Conservation (phyloP, 352 stramenopile species). For the Sclerospora graminicola region DNA sequence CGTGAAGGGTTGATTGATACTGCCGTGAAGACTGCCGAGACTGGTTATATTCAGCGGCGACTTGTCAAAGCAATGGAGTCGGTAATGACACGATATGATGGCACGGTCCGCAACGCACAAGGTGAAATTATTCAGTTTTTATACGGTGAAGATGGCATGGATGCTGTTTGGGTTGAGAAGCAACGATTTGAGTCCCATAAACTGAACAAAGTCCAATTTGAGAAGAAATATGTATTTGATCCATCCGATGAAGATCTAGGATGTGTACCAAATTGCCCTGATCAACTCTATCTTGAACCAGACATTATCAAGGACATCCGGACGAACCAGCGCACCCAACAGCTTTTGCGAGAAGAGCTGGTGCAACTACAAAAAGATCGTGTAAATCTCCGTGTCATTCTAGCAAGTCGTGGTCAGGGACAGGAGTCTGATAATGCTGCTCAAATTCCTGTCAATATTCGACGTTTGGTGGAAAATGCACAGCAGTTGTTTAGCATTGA, state of each 20-base stretch:
- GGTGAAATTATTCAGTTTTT: conserved; percentile 84
- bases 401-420: conserved; percentile 91
- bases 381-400: conserved; percentile 89
- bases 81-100: conserved; percentile 98
- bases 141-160: conserved; percentile 98
- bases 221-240: conserved; percentile 90
- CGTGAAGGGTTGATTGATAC: conserved; percentile 99
- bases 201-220: conserved; percentile 90
- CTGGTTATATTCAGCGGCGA: conserved; percentile 98
- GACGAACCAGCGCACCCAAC: conserved; percentile 89
- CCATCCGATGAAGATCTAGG: conserved; percentile 90
- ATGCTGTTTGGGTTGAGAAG: conserved; percentile 99
- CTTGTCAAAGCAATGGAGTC: conserved; percentile 99
- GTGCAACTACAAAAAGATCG: conserved; percentile 92
- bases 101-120: conserved; percentile 94
- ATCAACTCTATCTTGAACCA: conserved; percentile 77
- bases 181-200: conserved; percentile 89
- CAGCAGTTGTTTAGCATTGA: conserved; percentile 92
- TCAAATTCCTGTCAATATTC: conserved; percentile 90
- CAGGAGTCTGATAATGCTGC: conserved; percentile 87
- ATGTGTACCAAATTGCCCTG: conserved; percentile 72
- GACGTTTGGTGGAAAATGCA: conserved; percentile 94
- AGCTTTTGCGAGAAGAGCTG: conserved; percentile 90
- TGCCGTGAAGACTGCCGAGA: conserved; percentile 98
- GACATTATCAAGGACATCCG: conserved; percentile 88